Evolutionary conservation across 306 rosid genomes (phyloP), one percentile per base, ranked within the genome.

Genomic region (Gillenia trifoliata): DNA sequence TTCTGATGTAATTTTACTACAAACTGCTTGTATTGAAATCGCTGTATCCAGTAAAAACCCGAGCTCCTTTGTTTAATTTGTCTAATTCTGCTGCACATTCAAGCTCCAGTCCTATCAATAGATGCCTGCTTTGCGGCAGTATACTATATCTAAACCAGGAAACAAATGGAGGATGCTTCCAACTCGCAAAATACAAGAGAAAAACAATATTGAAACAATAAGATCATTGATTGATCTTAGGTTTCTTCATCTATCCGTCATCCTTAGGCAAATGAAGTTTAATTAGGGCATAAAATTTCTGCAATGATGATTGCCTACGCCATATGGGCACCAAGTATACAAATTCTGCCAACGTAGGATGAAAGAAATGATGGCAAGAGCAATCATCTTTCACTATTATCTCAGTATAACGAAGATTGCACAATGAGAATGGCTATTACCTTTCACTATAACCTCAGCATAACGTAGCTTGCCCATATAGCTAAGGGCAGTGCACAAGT

Each of bases 11-110:
- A 79, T 79, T 57, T 60, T 66, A 57, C 23, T 54, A 79, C 71
- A 80, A 78, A 84, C 78, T 84, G 73, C 82, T 83, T 85, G 86
- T 78, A 67, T 70, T 64, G 23, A 79, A 76, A 76, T 25, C 60
- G 11, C 20, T 57, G 17, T 25, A 72, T 78, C 80, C 74, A 52
- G 79, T 77, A 79, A 79, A 84, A 68, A 34, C 76, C 75, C 76
- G 4, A 72, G 67, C 25, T 64, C 73, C 60, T 29, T 45, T 75
- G 60, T 78, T 4, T 73, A 49, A 23, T 59, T 47, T 40, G 41
- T 68, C 40, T 69, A 11, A 13, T 3, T 43, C 54, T 38, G 71
- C 70, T 47, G 70, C 31, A n/a, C 56, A 25, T 72, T 72, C 67
- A 38, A 57, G 38, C n/a, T n/a, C n/a, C 2, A 36, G 36, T 56